A percentile compares a stretch with the other conserved stretches of the same genome.
Evolutionary conservation across 768 basidiomycete species (phyloP).

Genomic region (Russula brevipes): DNA sequence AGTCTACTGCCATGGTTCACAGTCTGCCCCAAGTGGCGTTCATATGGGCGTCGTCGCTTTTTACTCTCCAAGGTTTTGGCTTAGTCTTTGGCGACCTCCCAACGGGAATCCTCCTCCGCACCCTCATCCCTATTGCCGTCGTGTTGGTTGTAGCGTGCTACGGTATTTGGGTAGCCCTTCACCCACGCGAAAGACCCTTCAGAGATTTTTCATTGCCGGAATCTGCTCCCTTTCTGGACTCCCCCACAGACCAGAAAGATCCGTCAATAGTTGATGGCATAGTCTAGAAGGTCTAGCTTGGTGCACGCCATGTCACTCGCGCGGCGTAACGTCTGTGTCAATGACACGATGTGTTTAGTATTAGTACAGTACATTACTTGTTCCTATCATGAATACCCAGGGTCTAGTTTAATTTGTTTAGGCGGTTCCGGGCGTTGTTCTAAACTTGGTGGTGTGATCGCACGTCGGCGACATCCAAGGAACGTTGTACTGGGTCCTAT

Average conservation of each 20-base stretch:
- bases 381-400: neutral
- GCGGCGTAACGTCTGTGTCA: neutral
- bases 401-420: neutral
- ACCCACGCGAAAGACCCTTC: constrained; percentile 1
- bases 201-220: neutral
- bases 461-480: too few species aligned
- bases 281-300: neutral
- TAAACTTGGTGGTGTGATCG: too few species aligned
- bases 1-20: constrained; percentile 17
- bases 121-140: neutral
- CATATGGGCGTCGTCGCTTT: constrained; percentile 7
- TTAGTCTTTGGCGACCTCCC: neutral
- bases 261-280: neutral
- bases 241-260: neutral
- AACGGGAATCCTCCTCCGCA: neutral
- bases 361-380: too few species aligned
- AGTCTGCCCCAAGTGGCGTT: constrained; percentile 8
- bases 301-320: neutral
- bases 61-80: constrained; percentile 17
- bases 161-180: constrained; percentile 7
- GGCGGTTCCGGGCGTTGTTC: too few species aligned
- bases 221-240: neutral
- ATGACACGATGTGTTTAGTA: too few species aligned
- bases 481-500: too few species aligned
- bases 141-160: neutral